phyloP scores from a whole-genome alignment of 148 eudicot genomes.

The Talinum fruticosum region DNA sequence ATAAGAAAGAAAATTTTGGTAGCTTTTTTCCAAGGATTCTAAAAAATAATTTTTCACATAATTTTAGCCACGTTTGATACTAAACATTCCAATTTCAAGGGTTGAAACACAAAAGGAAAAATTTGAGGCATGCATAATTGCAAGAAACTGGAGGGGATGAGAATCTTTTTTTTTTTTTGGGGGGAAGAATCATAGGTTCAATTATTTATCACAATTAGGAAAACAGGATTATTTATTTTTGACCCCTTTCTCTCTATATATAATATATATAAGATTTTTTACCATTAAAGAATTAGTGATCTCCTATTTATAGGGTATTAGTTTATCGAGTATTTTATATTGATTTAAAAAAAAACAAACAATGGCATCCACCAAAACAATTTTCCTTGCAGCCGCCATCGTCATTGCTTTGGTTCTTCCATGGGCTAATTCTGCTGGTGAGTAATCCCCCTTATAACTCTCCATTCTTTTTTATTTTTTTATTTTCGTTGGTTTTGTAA shows the following conservation, averaged over 20 bases:
- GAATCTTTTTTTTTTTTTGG: too few species aligned
- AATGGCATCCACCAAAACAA: not conserved
- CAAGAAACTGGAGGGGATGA: not conserved
- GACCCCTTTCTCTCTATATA: not conserved
- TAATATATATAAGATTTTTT: not conserved
- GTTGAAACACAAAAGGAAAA: not conserved
- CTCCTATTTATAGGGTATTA: too few species aligned
- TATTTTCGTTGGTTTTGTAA: too few species aligned
- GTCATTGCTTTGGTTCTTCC: not conserved
- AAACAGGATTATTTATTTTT: not conserved
- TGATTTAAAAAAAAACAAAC: too few species aligned
- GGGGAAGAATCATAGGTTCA: too few species aligned
- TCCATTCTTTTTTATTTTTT: too few species aligned
- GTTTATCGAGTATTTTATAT: not conserved
- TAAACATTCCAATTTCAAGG: not conserved
- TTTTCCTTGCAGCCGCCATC: not conserved
- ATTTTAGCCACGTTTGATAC: too few species aligned
- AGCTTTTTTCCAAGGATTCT: too few species aligned
- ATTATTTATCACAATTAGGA: not conserved
- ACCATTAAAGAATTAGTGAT: not conserved
- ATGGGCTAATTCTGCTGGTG: not conserved
- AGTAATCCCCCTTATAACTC: not conserved
- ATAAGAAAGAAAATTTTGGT: too few species aligned
- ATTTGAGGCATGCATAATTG: not conserved
- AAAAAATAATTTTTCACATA: too few species aligned